These are phyloP conservation scores for Ogataea trehaloabstinens DNA, from an alignment of 805 yeast genomes.

Conservation along the genomic window DNA sequence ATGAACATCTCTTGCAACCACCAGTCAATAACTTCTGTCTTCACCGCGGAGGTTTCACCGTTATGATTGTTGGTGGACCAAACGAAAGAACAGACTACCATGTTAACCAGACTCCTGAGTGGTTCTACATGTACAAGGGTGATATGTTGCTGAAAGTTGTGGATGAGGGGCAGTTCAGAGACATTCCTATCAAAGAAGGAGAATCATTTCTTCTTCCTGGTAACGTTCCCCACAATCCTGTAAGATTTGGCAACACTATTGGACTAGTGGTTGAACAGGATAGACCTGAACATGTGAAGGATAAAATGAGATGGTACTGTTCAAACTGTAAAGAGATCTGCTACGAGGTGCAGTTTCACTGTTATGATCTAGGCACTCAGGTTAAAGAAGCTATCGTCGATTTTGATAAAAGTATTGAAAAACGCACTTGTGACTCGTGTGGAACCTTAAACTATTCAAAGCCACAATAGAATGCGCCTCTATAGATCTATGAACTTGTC, in stretches of 20 bases:
- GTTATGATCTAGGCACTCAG: slow-evolving; percentile 84
- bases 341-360: slow-evolving; percentile 68
- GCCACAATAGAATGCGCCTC: slow-evolving; percentile 38
- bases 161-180: slow-evolving; percentile 72
- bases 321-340: slow-evolving; percentile 61
- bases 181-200: slow-evolving; percentile 75
- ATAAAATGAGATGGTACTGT: slow-evolving; percentile 88
- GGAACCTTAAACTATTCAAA: slow-evolving; percentile 70
- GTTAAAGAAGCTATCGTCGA: slow-evolving; percentile 76
- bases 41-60: slow-evolving; percentile 89
- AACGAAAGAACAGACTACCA: slow-evolving; percentile 93
- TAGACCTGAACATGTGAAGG: slow-evolving; percentile 69
- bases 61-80: slow-evolving; percentile 96
- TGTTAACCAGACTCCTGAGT: slow-evolving; percentile 91
- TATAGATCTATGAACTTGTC: slow-evolving; percentile 6
- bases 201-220: slow-evolving; percentile 86
- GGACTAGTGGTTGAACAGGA: slow-evolving; percentile 94
- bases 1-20: slow-evolving; percentile 73
- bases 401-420: slow-evolving; percentile 60
- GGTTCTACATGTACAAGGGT: slow-evolving; percentile 87
- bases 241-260: slow-evolving; percentile 77
- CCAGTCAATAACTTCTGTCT: slow-evolving; percentile 91
- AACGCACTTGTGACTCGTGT: slow-evolving; percentile 73
- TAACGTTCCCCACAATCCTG: slow-evolving; percentile 87
- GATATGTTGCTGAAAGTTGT: slow-evolving; percentile 82